Evolutionary conservation across 176 grass and related monocot species (phyloP).

Genomic region (Typha latifolia): DNA sequence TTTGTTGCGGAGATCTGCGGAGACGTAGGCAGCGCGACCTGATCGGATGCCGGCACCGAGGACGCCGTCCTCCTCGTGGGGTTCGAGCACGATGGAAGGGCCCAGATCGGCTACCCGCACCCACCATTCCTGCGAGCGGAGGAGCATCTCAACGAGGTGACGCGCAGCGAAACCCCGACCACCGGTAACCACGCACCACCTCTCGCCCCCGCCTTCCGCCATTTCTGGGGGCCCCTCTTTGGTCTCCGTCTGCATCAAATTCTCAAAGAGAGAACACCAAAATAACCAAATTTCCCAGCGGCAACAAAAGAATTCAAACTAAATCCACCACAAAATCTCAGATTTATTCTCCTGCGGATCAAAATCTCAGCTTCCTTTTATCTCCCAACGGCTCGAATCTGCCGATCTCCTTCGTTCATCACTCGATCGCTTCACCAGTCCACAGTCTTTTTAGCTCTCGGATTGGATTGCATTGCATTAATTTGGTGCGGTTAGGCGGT

Average conservation of each 20-base stretch:
- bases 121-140: constrained; percentile 60
- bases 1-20: constrained; percentile 70
- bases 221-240: neutral
- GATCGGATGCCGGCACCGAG: constrained; percentile 56
- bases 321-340: no score
- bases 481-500: no score
- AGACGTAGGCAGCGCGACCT: constrained; percentile 52
- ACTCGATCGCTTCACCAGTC: no score
- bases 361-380: no score
- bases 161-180: constrained; percentile 84
- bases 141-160: constrained; percentile 59
- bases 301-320: no score
- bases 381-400: no score
- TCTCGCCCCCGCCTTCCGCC: constrained; percentile 9
- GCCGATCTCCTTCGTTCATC: no score
- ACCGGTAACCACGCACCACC: constrained; percentile 82
- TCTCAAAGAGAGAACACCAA: no score
- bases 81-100: constrained; percentile 49
- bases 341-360: no score
- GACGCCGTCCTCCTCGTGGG: constrained; percentile 54
- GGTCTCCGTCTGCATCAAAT: neutral
- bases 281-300: no score
- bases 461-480: no score
- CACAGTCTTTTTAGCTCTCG: no score
- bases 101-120: constrained; percentile 78